A percentile compares a stretch with the other conserved stretches of the same genome.
phyloP scores from a whole-genome alignment of 495 filamentous ascomycete species.

The Trichoderma parareesei region DNA sequence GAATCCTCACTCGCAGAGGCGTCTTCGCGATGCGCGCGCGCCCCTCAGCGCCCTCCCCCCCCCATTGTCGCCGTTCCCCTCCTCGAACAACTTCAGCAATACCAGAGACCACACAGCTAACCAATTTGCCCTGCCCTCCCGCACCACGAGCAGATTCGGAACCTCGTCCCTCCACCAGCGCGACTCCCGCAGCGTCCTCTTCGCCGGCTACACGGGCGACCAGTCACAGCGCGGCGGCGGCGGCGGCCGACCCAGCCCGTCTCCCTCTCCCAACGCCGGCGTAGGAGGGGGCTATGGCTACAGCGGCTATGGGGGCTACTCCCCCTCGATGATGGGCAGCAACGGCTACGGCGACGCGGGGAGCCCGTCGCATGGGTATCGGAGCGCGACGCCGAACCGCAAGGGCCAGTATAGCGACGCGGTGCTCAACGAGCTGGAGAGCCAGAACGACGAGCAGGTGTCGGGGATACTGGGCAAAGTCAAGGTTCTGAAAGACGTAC shows the following conservation, averaged over 20 bases:
- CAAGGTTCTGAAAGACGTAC: conserved; percentile 81
- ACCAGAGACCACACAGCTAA: neutral
- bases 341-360: conserved; percentile 30
- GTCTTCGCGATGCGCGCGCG: conserved; percentile 1
- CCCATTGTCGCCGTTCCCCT: neutral
- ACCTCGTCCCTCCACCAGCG: conserved; percentile 65
- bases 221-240: conserved; percentile 33
- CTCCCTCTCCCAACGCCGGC: conserved; percentile 24
- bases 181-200: conserved; percentile 81
- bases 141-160: conserved; percentile 40
- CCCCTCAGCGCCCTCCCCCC: neutral
- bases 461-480: conserved; percentile 89
- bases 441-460: conserved; percentile 87
- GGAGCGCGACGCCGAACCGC: conserved; percentile 73
- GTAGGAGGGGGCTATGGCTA: conserved; percentile 1
- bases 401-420: conserved; percentile 90
- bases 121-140: neutral
- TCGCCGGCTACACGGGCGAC: conserved; percentile 66
- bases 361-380: conserved; percentile 24
- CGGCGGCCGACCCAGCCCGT: conserved; percentile 28
- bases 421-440: conserved; percentile 87
- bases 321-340: neutral
- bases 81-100: neutral
- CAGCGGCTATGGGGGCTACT: conserved; percentile 18
- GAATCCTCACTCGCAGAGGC: neutral